phyloP scores from a whole-genome alignment of 2,329 filamentous ascomycete species.

The Aurifilum marmelostoma region DNA sequence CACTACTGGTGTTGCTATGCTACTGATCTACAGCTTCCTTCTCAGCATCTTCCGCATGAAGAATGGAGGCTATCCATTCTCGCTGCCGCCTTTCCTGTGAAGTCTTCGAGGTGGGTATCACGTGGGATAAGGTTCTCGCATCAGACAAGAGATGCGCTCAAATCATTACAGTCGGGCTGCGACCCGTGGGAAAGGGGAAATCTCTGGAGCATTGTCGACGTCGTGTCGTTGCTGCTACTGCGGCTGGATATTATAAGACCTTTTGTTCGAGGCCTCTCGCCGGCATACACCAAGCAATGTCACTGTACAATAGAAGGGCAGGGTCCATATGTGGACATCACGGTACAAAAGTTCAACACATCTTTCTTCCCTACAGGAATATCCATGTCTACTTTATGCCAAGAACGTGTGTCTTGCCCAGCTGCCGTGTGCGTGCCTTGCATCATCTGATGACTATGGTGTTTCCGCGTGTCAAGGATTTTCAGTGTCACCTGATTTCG shows the following conservation, averaged over 20 bases:
- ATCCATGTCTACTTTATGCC: neutral
- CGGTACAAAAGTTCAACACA: neutral
- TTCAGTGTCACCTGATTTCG: neutral
- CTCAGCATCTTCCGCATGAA: constrained; percentile 93
- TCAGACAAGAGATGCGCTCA: neutral
- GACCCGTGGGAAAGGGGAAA: neutral
- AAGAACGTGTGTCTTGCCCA: too few species aligned
- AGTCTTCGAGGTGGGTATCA: neutral
- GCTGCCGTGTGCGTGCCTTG: neutral
- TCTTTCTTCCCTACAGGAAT: neutral
- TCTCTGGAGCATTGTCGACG: neutral
- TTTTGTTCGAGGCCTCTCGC: neutral
- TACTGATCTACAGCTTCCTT: constrained; percentile 90
- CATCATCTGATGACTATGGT: neutral
- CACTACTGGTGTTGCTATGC: constrained; percentile 75
- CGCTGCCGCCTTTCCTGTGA: constrained; percentile 82
- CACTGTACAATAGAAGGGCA: neutral
- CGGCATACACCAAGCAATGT: neutral
- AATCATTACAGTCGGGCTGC: neutral
- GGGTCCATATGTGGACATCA: neutral
- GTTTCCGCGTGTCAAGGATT: neutral
- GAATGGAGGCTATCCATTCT: constrained; percentile 94
- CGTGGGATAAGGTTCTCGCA: neutral
- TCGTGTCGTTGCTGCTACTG: neutral
- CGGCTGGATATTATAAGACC: neutral